These are phyloP conservation scores for Syncephalastrum contaminatum DNA, from an alignment of 371 early-diverging fungal genomes.

Conservation along the genomic window DNA sequence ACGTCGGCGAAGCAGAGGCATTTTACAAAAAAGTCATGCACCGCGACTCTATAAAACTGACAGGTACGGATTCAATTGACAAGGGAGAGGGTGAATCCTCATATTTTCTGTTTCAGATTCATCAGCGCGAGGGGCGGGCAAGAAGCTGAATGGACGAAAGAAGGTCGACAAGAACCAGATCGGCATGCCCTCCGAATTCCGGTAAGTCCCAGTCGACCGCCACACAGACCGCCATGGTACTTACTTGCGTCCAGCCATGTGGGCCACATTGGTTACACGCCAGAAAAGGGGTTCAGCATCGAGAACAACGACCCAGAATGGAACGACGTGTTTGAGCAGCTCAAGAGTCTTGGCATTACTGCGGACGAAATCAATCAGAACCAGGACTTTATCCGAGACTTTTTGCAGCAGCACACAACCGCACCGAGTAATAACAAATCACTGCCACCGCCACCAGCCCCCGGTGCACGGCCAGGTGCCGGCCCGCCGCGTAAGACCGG, in stretches of 20 bases:
- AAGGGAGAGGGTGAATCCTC: slow-evolving; percentile 3
- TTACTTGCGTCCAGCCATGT: slow-evolving; percentile 52
- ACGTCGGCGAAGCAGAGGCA: slow-evolving; percentile 75
- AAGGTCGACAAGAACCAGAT: slow-evolving; percentile 74
- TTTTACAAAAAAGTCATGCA: slow-evolving; percentile 71
- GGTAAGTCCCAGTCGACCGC: slow-evolving; percentile 27
- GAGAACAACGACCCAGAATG: slow-evolving; percentile 81
- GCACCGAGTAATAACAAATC: background rate
- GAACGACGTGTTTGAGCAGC: slow-evolving; percentile 70
- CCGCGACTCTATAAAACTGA: slow-evolving; percentile 42
- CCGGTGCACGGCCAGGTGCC: slow-evolving; percentile 6
- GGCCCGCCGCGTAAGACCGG: slow-evolving; percentile 13
- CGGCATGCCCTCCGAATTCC: slow-evolving; percentile 72
- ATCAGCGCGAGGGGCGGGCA: slow-evolving; percentile 15
- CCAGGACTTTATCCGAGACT: slow-evolving; percentile 52
- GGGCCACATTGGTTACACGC: slow-evolving; percentile 77
- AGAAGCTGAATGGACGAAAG: slow-evolving; percentile 28
- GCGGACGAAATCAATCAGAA: slow-evolving; percentile 64
- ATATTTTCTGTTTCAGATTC: background rate
- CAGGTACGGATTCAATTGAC: slow-evolving; percentile 19
- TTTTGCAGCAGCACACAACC: slow-evolving; percentile 37
- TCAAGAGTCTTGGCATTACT: slow-evolving; percentile 79
- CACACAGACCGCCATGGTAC: background rate
- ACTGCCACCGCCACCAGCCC: slow-evolving; percentile 42
- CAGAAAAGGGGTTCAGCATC: slow-evolving; percentile 77